Evolutionary conservation across 1,284 basidiomycete species (phyloP), one percentile per base, ranked within the genome.

Genomic region (Boletellus deceptivus): DNA sequence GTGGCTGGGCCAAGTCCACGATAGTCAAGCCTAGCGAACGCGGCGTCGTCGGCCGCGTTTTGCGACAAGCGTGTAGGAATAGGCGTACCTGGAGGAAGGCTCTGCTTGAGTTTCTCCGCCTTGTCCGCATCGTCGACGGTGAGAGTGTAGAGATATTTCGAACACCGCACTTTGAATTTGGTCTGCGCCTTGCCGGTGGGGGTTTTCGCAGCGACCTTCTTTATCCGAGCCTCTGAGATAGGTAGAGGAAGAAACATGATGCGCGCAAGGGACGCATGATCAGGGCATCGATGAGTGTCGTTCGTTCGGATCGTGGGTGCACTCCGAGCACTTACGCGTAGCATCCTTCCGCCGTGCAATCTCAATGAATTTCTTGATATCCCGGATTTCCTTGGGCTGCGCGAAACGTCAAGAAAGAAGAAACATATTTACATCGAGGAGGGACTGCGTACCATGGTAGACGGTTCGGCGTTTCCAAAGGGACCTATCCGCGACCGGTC

Each of bases 151-250:
- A 99, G 89, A 79, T 96, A 98, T 70, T 90, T 84, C 57, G 91
- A 91, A 80, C 95, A 98, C 73, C 96, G 86, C 71, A 99, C 86
- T 84, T 99, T 99, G 87, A 99, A 98, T 80, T 99, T 98, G 73
- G 91, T 96, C 75, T 88, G 82, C 59, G 80, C 80, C 78, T 91
- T 92, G 70, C 80, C 86, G 55, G 81, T 83, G 54, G 82, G 72
- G 52, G 77, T 77, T 72, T 78, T 82, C 39, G 86, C 79, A 55
- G 82, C 78, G 56, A 89, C 89, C 81, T 93, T 95, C 81, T 98
- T 98, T 83, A 98, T 95, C 73, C 93, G 91, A 61, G 91, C 93
- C 75, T 92, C 93, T 95, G 43, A 31, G 20, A 10, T 34, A 25
- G 25, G 35, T 14, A 34, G n/a, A 34, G 33, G 16, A 4, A 33